Evolutionary conservation across 495 filamentous ascomycete genomes (phyloP).

Genomic region (Penicillium angulare): DNA sequence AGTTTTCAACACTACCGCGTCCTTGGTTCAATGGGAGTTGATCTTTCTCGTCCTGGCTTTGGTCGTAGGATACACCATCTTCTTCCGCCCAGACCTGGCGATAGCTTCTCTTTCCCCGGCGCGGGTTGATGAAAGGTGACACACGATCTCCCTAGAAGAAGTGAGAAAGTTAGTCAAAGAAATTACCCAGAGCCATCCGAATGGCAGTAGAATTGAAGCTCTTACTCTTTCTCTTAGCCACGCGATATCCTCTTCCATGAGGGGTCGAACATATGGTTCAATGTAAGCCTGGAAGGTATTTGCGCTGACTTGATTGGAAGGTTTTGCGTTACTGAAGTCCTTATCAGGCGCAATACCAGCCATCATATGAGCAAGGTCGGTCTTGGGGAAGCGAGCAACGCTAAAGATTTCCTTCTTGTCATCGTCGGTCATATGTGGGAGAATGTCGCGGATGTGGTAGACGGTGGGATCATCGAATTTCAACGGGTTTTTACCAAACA

Average conservation of each 20-base stretch:
- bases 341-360: conserved; percentile 86
- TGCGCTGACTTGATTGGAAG: conserved; percentile 87
- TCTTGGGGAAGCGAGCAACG: conserved; percentile 76
- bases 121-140: conserved; percentile 80
- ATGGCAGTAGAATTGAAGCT: background rate
- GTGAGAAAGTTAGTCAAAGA: conserved; percentile 11
- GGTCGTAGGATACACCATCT: conserved; percentile 74
- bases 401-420: conserved; percentile 83
- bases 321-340: conserved; percentile 93
- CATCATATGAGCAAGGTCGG: conserved; percentile 78
- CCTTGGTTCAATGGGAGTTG: conserved; percentile 75
- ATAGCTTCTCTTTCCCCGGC: conserved; percentile 81
- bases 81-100: conserved; percentile 91
- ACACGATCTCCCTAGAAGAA: conserved; percentile 81
- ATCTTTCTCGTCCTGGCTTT: conserved; percentile 53
- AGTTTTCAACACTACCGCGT: conserved; percentile 76
- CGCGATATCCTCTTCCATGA: conserved; percentile 91
- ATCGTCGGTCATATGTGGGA: conserved; percentile 71
- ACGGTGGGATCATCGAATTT: conserved; percentile 90
- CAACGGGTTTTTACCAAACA: conserved; percentile 89
- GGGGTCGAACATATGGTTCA: conserved; percentile 85
- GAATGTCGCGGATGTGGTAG: conserved; percentile 82
- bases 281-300: conserved; percentile 84
- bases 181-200: background rate
- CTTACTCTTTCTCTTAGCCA: conserved; percentile 80